Conservation (phyloP, 2,329 filamentous ascomycete genomes). For the Fusarium domesticum region DNA sequence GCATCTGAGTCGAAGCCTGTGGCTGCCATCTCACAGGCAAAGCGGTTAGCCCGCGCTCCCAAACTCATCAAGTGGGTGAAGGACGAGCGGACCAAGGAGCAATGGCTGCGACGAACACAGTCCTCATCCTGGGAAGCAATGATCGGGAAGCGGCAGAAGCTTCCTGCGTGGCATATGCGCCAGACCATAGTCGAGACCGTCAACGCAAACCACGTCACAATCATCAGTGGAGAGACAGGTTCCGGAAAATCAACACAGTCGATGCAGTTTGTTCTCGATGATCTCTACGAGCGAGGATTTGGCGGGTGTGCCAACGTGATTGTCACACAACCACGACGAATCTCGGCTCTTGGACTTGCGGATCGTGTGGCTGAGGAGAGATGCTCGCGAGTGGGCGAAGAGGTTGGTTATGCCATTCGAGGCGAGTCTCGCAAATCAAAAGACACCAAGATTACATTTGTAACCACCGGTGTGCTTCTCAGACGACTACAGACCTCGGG, state of each 20-base stretch:
- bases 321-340: conserved; percentile 91
- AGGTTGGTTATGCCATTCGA: conserved; percentile 92
- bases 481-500: conserved; percentile 89
- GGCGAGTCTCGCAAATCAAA: conserved; percentile 81
- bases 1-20: conserved; percentile 51
- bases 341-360: conserved; percentile 89
- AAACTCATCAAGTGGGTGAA: conserved; percentile 63
- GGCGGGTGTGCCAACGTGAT: conserved; percentile 83
- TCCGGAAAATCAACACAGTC: conserved; percentile 97
- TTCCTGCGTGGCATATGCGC: conserved; percentile 86
- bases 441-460: conserved; percentile 92
- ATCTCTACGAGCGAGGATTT: conserved; percentile 73
- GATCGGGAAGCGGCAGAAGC: conserved; percentile 64
- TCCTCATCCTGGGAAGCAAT: conserved; percentile 68
- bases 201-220: conserved; percentile 77
- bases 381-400: conserved; percentile 75
- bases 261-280: conserved; percentile 92
- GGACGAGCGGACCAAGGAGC: conserved; percentile 57
- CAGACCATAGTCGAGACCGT: conserved; percentile 76
- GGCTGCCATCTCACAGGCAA: conserved; percentile 28
- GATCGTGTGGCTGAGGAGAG: conserved; percentile 93
- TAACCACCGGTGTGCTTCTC: conserved; percentile 95
- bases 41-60: conserved; percentile 44
- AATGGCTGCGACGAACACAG: conserved; percentile 68
- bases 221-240: conserved; percentile 95